Conservation (phyloP, 305 asterid genomes). For the Fraxinus velutina region DNA sequence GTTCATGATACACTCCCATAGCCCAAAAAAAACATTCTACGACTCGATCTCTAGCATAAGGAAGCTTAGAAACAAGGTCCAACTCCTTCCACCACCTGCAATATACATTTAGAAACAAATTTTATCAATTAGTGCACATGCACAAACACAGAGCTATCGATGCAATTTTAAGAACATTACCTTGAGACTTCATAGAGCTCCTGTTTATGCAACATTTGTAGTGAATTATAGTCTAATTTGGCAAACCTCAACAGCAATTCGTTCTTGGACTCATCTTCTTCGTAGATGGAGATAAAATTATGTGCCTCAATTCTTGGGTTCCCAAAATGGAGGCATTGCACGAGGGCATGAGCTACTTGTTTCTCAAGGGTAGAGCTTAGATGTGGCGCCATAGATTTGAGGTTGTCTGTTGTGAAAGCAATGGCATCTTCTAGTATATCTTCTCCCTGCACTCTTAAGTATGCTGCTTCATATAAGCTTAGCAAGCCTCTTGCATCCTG, state of each 20-base stretch:
- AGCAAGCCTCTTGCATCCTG: neutral
- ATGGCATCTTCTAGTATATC: neutral
- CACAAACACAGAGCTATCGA: neutral
- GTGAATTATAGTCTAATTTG: neutral
- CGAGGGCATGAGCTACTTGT: neutral
- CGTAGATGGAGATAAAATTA: neutral
- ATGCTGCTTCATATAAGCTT: neutral
- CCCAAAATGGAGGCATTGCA: neutral
- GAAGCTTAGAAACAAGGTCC: conserved; percentile 1
- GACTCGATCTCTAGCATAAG: conserved; percentile 20
- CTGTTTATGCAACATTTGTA: neutral
- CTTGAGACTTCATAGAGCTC: neutral
- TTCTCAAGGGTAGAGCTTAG: neutral
- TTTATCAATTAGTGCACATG: neutral
- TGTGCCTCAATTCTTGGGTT: neutral
- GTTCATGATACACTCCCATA: conserved; percentile 5
- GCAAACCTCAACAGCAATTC: neutral
- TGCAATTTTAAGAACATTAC: neutral
- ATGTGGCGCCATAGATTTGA: neutral
- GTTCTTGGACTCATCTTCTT: neutral
- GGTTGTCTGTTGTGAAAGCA: neutral
- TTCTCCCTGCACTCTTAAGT: neutral
- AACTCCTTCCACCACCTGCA: conserved; percentile 24
- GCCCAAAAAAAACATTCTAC: conserved; percentile 22
- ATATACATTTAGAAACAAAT: neutral